Evolutionary conservation across 1,284 basidiomycete species (phyloP).

Genomic region (Athelia sp.): DNA sequence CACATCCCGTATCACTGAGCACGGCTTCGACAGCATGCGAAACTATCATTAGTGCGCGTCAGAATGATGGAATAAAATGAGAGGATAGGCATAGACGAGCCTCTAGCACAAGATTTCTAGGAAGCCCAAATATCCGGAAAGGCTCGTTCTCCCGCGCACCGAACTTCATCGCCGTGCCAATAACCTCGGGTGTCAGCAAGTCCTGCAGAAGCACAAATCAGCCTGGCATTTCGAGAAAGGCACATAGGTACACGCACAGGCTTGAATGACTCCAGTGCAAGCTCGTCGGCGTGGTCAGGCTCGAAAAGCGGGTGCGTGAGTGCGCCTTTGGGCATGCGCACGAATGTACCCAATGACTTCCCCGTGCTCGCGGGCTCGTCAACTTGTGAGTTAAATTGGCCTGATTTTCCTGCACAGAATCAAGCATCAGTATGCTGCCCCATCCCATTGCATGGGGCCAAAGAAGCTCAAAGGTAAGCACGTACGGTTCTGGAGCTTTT

Average conservation of each 20-base stretch:
- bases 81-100: slow-evolving; percentile 34
- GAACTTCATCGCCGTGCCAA: slow-evolving; percentile 40
- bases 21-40: slow-evolving; percentile 58
- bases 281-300: slow-evolving; percentile 18
- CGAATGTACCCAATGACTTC: slow-evolving; percentile 18
- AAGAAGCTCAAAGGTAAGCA: too few relatives aligned
- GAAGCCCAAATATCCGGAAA: slow-evolving; percentile 58
- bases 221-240: not conserved
- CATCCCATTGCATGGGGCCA: too few relatives aligned
- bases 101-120: slow-evolving; percentile 60
- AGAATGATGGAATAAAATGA: not conserved
- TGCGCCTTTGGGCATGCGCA: slow-evolving; percentile 28
- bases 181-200: slow-evolving; percentile 26
- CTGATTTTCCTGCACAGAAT: too few relatives aligned
- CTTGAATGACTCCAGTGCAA: slow-evolving; percentile 33
- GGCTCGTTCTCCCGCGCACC: slow-evolving; percentile 40
- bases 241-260: slow-evolving; percentile 26
- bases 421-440: too few relatives aligned
- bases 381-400: too few relatives aligned
- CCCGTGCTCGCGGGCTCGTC: too few relatives aligned
- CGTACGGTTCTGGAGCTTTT: too few relatives aligned
- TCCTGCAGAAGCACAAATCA: slow-evolving; percentile 23
- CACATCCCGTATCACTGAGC: slow-evolving; percentile 60
- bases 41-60: slow-evolving; percentile 40
- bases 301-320: slow-evolving; percentile 32